phyloP scores from a whole-genome alignment of 23 red algal genomes.

The Gracilaria vermiculophylla region DNA sequence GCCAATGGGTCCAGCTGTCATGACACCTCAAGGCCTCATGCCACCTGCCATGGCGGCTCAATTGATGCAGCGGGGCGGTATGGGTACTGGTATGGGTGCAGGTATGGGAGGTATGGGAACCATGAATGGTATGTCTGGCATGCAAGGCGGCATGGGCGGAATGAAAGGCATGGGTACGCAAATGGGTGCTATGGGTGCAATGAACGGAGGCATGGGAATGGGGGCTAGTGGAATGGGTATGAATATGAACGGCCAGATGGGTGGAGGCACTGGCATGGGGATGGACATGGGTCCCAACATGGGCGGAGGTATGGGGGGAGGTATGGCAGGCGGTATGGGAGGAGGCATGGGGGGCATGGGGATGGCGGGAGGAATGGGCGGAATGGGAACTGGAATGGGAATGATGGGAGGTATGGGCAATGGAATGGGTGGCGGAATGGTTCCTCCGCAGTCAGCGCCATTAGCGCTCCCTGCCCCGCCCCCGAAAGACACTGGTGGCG shows the following conservation, averaged over 20 bases:
- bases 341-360: not conserved
- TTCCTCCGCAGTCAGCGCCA: not conserved
- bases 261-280: not conserved
- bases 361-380: constrained; percentile 21
- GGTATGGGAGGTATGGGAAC: constrained; percentile 65
- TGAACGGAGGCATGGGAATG: constrained; percentile 28
- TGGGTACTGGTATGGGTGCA: constrained; percentile 26
- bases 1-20: constrained; percentile 75
- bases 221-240: constrained; percentile 40
- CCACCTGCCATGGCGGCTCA: constrained; percentile 82
- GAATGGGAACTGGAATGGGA: constrained; percentile 26
- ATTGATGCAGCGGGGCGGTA: constrained; percentile 62
- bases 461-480: constrained; percentile 53
- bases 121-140: constrained; percentile 23
- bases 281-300: not conserved
- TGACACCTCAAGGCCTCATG: constrained; percentile 70
- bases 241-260: not conserved
- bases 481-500: not conserved
- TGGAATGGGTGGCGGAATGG: constrained; percentile 15
- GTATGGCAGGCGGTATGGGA: not conserved
- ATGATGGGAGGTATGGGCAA: constrained; percentile 8
- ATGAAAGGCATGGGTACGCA: constrained; percentile 28
- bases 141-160: constrained; percentile 48
- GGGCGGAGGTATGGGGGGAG: not conserved
- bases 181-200: constrained; percentile 6